Conservation (phyloP, 805 yeast species). For the Yamadazyma akitaensis region DNA sequence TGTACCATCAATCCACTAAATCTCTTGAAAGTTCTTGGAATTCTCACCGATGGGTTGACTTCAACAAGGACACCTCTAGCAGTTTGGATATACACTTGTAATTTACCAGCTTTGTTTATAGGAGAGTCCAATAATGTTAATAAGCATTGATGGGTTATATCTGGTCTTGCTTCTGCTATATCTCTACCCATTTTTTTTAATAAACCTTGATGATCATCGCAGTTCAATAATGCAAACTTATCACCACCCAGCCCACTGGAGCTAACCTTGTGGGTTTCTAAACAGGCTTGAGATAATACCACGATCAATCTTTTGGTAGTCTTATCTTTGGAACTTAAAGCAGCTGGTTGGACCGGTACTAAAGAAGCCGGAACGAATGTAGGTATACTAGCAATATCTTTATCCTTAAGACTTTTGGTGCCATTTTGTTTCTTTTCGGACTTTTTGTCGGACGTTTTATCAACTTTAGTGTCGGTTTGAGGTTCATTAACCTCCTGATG, state of each 20-base stretch:
- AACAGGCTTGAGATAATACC: conserved; percentile 92
- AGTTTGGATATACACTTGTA: conserved; percentile 95
- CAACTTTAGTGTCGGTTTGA: not conserved
- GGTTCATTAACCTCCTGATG: conserved; percentile 1
- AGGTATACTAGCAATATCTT: conserved; percentile 6
- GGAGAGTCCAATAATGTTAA: conserved; percentile 95
- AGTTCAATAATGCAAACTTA: conserved; percentile 87
- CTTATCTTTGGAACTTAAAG: conserved; percentile 81
- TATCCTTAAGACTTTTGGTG: not conserved
- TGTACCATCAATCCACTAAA: conserved; percentile 98
- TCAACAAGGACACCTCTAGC: conserved; percentile 93
- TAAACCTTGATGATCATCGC: conserved; percentile 97
- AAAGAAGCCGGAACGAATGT: conserved; percentile 52
- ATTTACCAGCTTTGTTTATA: conserved; percentile 92
- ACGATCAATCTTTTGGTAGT: conserved; percentile 83
- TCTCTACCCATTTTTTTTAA: conserved; percentile 95
- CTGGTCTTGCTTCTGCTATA: conserved; percentile 98
- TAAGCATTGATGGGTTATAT: conserved; percentile 96
- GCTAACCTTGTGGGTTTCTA: conserved; percentile 90
- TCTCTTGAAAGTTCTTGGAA: conserved; percentile 97
- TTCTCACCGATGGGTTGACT: conserved; percentile 93
- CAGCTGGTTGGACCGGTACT: conserved; percentile 83
- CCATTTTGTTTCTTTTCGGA: not conserved
- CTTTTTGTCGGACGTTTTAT: not conserved
- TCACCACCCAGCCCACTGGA: conserved; percentile 78